Evolutionary conservation across 139 green algal species (phyloP).

Genomic region (Chlamydomonas asymmetrica): DNA sequence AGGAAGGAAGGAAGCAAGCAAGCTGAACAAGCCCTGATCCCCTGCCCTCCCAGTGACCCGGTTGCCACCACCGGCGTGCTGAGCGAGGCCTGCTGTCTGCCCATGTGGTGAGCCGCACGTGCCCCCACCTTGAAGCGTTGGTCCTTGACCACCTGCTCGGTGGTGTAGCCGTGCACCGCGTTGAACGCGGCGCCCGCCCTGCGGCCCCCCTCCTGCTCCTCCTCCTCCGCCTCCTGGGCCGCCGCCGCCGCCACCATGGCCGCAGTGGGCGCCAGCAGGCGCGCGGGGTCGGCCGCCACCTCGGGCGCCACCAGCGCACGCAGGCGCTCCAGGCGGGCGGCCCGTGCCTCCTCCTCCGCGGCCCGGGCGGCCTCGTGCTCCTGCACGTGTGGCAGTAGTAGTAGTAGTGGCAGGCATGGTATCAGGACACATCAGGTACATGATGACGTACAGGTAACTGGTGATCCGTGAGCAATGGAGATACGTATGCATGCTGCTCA

Average conservation of each 20-base stretch:
- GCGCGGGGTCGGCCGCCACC: slow-evolving; percentile 27
- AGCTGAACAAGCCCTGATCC: background rate
- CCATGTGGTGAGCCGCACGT: background rate
- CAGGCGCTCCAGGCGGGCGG: slow-evolving; percentile 24
- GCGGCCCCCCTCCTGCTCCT: slow-evolving; percentile 2
- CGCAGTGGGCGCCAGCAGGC: slow-evolving; percentile 32
- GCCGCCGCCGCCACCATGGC: background rate
- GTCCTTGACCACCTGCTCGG: slow-evolving; percentile 37
- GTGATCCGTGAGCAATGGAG: too few relatives aligned
- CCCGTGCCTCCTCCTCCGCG: slow-evolving; percentile 4
- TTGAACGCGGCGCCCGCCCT: too few relatives aligned
- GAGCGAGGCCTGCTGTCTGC: background rate
- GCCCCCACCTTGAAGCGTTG: slow-evolving; percentile 36
- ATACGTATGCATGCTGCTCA: too few relatives aligned
- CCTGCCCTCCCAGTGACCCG: background rate
- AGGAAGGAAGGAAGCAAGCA: too few relatives aligned
- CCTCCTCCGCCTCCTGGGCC: slow-evolving; percentile 1
- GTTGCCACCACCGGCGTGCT: background rate
- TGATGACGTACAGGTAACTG: too few relatives aligned
- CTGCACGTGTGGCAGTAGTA: background rate
- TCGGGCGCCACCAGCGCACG: slow-evolving; percentile 32
- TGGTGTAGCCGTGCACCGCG: slow-evolving; percentile 33
- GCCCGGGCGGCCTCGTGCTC: background rate
- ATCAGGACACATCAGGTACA: too few relatives aligned
- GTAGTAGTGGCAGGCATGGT: too few relatives aligned